Evolutionary conservation across 2,329 filamentous ascomycete genomes (phyloP).

Genomic region (Albophoma yamanashiensis): DNA sequence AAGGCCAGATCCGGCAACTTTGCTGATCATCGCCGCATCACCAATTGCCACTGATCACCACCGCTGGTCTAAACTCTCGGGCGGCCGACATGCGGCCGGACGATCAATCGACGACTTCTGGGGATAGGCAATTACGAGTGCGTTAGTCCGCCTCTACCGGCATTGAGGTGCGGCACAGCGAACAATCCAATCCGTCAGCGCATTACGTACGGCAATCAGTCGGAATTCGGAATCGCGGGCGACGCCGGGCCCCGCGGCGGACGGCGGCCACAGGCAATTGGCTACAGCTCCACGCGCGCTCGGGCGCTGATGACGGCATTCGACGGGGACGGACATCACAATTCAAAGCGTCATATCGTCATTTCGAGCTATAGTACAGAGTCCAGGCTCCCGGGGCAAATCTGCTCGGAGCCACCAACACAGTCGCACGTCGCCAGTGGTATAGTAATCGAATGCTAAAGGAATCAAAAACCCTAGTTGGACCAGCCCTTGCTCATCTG

Average conservation of each 20-base stretch:
- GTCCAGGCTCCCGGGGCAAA: background rate
- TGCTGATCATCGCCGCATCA: background rate
- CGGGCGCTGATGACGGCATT: background rate
- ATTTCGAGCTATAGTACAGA: background rate
- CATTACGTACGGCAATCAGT: background rate
- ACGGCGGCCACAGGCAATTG: background rate
- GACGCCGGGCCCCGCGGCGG: background rate
- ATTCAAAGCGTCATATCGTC: background rate
- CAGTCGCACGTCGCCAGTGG: background rate
- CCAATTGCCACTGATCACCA: background rate
- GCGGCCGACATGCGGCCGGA: background rate
- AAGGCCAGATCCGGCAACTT: background rate
- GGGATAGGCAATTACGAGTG: background rate
- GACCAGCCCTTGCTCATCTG: slow-evolving; percentile 70
- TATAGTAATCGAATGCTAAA: background rate
- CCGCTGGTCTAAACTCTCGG: background rate
- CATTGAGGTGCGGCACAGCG: background rate
- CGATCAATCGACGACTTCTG: background rate
- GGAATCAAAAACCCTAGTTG: slow-evolving; percentile 10
- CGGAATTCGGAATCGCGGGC: background rate
- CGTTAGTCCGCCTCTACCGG: background rate
- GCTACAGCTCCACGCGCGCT: background rate
- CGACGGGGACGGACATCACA: background rate
- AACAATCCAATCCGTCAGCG: background rate
- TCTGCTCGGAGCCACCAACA: background rate